Base-by-base conservation (phyloP, 768 basidiomycete genomes). In the Russula lepida region DNA sequence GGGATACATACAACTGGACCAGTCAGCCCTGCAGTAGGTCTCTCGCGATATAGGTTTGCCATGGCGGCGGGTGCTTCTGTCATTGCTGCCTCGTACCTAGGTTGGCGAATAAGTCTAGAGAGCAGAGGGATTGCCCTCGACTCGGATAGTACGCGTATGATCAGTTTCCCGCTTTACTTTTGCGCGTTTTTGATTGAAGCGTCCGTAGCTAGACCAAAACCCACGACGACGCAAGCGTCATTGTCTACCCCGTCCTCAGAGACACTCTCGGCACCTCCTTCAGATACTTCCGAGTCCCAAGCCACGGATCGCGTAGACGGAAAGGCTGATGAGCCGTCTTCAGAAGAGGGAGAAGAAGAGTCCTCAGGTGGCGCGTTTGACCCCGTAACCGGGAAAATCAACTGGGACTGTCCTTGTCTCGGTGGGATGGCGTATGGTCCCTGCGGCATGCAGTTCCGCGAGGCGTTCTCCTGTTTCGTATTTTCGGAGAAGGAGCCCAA, bases 391-490 rank as follows among this genome's bases (percentile, higher is more conserved):
- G 97, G 97, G 47, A 94, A 98, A 80, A 98, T 99, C 69, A 99
- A 99, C 76, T 99, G 97, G 97, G 97, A 98, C 71, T 99, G 97
- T 73, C 93, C 97, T 1, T 98, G 97, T 72, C 84, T 99, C 8
- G 97, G 97, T 33, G 97, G 97, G 53, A 98, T 99, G 97, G 95
- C 95, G 11, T 80, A 98, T 70, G 95, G 97, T 6, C 93, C 94
- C 11, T 99, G 97, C 69, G 97, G 97, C 9, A 79, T 81, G 63
- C 81, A 98, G 66, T 99, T 99, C 78, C 85, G 87, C 64, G 90
- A 87, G 64, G 95, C 97, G 1, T 99, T 99, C 75, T 92, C 92
- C 37, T 99, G 97, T 75, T 99, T 99, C 68, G 85, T 99, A 7
- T 86, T 82, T 73, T 95, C 92, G 13, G 93, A 97, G 70, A 82